Conservation (phyloP, 2,329 filamentous ascomycete genomes). For the Fusarium sterilihyphosum region DNA sequence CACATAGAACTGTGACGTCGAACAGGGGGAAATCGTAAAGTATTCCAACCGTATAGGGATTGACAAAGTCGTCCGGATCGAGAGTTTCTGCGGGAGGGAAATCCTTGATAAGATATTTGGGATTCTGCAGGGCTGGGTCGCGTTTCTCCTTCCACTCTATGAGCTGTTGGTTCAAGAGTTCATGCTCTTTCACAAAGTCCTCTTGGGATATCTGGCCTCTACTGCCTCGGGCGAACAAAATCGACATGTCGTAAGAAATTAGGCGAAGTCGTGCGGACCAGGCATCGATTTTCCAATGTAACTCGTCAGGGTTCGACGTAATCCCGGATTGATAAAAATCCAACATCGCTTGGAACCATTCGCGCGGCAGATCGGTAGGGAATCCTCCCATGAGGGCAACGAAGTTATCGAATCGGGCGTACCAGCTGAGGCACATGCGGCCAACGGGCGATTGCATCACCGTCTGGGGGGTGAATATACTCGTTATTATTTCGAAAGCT, state of each 20-base stretch:
- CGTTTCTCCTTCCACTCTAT: slow-evolving; percentile 64
- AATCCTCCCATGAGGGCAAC: slow-evolving; percentile 85
- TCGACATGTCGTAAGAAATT: slow-evolving; percentile 82
- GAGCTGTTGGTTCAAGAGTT: slow-evolving; percentile 59
- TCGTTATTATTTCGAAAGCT: slow-evolving; percentile 81
- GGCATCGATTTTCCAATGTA: slow-evolving; percentile 74
- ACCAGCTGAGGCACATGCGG: slow-evolving; percentile 86
- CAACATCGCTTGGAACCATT: slow-evolving; percentile 79
- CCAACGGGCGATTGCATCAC: slow-evolving; percentile 76
- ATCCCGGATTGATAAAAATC: slow-evolving; percentile 71
- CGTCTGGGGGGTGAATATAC: slow-evolving; percentile 80
- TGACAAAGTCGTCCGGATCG: slow-evolving; percentile 74
- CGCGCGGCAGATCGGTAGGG: slow-evolving; percentile 75
- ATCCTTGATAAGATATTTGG: slow-evolving; percentile 69
- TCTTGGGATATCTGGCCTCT: slow-evolving; percentile 71
- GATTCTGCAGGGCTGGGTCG: slow-evolving; percentile 69
- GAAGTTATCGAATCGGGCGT: slow-evolving; percentile 86
- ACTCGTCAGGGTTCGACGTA: slow-evolving; percentile 66
- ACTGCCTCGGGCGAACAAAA: slow-evolving; percentile 76
- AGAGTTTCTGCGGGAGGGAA: slow-evolving; percentile 63
- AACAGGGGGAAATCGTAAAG: slow-evolving; percentile 78
- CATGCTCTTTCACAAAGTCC: slow-evolving; percentile 72
- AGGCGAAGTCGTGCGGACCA: slow-evolving; percentile 74
- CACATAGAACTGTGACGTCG: slow-evolving; percentile 76
- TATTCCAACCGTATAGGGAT: slow-evolving; percentile 75